Evolutionary conservation across 192 early-diverging fungal species (phyloP), one percentile per base, ranked within the genome.

Genomic region (Coemansia sp.): DNA sequence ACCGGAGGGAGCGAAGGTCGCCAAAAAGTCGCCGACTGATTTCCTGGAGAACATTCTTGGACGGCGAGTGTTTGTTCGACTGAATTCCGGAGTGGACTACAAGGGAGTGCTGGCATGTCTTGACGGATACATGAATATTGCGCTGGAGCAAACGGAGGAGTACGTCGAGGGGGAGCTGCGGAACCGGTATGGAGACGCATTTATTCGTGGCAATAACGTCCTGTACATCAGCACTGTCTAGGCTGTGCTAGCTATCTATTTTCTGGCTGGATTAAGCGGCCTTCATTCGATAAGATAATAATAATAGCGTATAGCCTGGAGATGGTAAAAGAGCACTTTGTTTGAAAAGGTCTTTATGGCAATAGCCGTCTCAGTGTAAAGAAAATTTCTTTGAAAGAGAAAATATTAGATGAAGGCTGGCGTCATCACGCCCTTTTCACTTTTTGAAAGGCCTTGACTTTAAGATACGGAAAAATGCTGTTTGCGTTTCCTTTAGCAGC

Each of bases 71-170:
- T 87, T 91, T 68, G 96, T 99, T 16, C 92, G 93, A 67, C 86
- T 99, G 12, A 98, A 98, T 83, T 97, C 96, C 19, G 95, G 96
- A 38, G 89, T 99, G 59, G 93, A 98, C 64, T 99, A 99, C 81
- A 87, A 88, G 84, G 97, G 97, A 21, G 86, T 91, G 10, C 82
- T 97, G 48, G 92, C 95, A 15, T 96, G 95, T 77, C 74, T 99
- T 64, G 95, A 99, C 74, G 94, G 95, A 11, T 98, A 94, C 67
- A 94, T 94, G 96, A 97, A 99, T 81, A 96, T 99, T 85, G 97
- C 95, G 12, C 65, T 99, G 74, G 97, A 97, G 82, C 88, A 95
- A 63, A 97, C 95, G 6, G 90, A 97, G 69, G 97, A 99, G 81
- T 97, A 92, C 60, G 95, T 97, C 37, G 91, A 96, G 73, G 97